Conservation (phyloP, 176 grass and related monocot genomes). For the Cymbopogon citratus region DNA sequence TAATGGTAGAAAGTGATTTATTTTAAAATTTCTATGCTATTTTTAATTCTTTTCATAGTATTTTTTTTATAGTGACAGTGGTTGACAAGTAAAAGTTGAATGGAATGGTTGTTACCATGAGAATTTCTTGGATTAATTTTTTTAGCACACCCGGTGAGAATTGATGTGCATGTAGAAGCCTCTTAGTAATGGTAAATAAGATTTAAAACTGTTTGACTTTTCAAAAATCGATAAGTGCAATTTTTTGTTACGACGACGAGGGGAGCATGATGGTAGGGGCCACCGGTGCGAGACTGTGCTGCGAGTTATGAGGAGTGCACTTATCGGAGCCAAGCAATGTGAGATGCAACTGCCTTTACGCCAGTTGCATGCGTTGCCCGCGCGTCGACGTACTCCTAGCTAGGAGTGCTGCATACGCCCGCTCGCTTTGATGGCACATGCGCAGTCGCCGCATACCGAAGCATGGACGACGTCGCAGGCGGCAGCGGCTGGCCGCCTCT, state of each 20-base stretch:
- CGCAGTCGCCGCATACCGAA: neutral
- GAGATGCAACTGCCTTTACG: conserved; percentile 25
- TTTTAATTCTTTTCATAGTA: no score
- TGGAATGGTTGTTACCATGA: no score
- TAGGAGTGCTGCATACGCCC: neutral
- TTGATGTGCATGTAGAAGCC: no score
- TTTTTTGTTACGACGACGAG: neutral
- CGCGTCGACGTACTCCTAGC: neutral
- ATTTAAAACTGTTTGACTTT: neutral
- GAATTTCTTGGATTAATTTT: no score
- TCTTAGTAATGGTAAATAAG: no score
- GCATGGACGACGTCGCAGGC: neutral
- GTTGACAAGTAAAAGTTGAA: no score
- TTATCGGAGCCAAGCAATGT: conserved; percentile 17
- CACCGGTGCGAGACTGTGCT: neutral
- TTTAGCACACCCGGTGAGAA: no score
- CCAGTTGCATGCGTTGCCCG: neutral
- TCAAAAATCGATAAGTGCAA: neutral
- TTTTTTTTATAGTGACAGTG: no score
- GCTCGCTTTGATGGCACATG: conserved; percentile 34
- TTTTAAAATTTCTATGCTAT: no score
- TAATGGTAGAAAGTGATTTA: no score
- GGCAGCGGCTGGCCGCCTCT: neutral
- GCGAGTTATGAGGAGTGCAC: neutral
- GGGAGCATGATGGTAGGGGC: neutral